phyloP scores from a whole-genome alignment of 2,329 filamentous ascomycete species.

The Microsporum audouinii region DNA sequence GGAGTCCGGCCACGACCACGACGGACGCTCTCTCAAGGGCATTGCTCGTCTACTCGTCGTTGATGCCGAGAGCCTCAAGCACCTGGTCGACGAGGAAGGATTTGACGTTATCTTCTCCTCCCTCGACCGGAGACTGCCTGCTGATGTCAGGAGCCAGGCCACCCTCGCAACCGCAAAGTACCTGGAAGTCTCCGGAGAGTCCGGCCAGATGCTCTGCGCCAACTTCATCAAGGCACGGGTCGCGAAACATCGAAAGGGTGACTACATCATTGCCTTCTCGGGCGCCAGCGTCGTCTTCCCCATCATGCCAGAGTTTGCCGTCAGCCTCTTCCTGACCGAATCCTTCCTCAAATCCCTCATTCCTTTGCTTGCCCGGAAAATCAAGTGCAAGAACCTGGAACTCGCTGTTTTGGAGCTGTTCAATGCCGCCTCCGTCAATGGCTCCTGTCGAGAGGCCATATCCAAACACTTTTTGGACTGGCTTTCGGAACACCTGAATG shows the following conservation, averaged over 20 bases:
- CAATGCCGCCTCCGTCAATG: conserved; percentile 81
- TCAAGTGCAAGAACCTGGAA: conserved; percentile 77
- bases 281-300: conserved; percentile 84
- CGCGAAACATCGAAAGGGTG: conserved; percentile 66
- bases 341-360: conserved; percentile 71
- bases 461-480: conserved; percentile 75
- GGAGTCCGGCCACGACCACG: conserved; percentile 71
- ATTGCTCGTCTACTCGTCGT: conserved; percentile 49
- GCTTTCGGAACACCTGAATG: conserved; percentile 72
- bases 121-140: conserved; percentile 69
- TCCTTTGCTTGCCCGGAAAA: conserved; percentile 63
- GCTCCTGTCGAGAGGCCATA: conserved; percentile 69
- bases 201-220: conserved; percentile 57
- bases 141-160: conserved; percentile 65
- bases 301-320: conserved; percentile 62
- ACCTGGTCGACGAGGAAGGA: conserved; percentile 52
- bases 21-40: conserved; percentile 49
- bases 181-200: conserved; percentile 62
- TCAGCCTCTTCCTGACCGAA: conserved; percentile 73
- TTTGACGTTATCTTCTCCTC: conserved; percentile 79
- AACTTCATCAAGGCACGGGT: conserved; percentile 65
- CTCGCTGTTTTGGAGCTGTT: conserved; percentile 78
- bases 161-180: conserved; percentile 73
- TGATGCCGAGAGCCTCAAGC: conserved; percentile 40
- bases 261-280: conserved; percentile 84